Conservation (phyloP, 352 stramenopile species). For the Proteromonas lacertae region DNA sequence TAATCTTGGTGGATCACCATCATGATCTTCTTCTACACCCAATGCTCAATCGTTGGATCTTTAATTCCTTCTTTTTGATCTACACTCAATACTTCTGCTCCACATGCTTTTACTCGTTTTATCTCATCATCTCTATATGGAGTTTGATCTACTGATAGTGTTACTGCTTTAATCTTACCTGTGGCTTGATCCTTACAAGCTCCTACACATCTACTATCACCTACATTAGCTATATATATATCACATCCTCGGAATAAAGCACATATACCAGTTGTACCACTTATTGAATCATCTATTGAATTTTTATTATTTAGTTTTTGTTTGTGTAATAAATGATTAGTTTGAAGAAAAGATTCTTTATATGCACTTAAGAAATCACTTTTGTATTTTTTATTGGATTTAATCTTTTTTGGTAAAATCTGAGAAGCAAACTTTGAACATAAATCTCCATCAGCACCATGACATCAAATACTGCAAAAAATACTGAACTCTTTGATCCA, state of each 20-base stretch:
- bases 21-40: too few relatives aligned
- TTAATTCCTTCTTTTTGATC: conserved; percentile 83
- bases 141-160: conserved; percentile 65
- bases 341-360: too few relatives aligned
- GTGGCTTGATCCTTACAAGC: conserved; percentile 25
- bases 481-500: too few relatives aligned
- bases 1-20: conserved; percentile 48
- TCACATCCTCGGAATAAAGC: conserved; percentile 49
- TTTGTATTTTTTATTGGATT: too few relatives aligned
- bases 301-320: too few relatives aligned
- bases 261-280: conserved; percentile 59
- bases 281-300: conserved; percentile 63
- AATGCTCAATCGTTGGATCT: too few relatives aligned
- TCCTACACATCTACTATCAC: conserved; percentile 67
- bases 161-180: conserved; percentile 32
- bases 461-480: too few relatives aligned
- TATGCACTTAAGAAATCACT: too few relatives aligned
- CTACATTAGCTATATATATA: conserved; percentile 67
- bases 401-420: too few relatives aligned
- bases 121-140: conserved; percentile 71
- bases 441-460: too few relatives aligned
- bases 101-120: conserved; percentile 55
- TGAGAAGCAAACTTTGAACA: too few relatives aligned
- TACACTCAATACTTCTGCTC: conserved; percentile 59
- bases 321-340: too few relatives aligned